phyloP scores from a whole-genome alignment of 2,329 filamentous ascomycete species.

The Gremmenia infestans region DNA sequence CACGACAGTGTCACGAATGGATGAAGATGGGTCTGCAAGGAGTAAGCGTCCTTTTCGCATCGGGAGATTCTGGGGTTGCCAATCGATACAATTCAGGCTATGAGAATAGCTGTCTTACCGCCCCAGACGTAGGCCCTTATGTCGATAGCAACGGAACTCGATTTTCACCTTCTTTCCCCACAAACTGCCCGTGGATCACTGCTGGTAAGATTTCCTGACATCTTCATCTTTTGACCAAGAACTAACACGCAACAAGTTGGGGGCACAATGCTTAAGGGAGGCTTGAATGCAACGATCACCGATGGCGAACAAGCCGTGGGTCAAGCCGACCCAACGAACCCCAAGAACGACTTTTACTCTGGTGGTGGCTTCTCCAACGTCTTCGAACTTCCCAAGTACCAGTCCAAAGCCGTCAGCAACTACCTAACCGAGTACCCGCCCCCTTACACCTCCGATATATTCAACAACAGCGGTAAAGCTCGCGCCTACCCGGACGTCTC shows the following conservation, averaged over 20 bases:
- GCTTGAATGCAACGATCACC: conserved; percentile 37
- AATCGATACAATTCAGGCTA: conserved; percentile 12
- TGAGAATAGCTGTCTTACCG: conserved; percentile 12
- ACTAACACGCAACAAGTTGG: conserved; percentile 1
- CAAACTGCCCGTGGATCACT: conserved; percentile 62
- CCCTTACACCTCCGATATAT: conserved; percentile 13
- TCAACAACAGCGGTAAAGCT: conserved; percentile 19
- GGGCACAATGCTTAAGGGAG: too few relatives aligned
- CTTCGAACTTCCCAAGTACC: conserved; percentile 27
- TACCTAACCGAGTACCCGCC: conserved; percentile 20
- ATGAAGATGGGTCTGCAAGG: conserved; percentile 59
- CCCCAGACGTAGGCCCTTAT: conserved; percentile 9
- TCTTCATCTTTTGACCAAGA: not conserved
- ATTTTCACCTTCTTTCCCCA: conserved; percentile 51
- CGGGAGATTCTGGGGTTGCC: conserved; percentile 46
- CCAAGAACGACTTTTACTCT: conserved; percentile 32
- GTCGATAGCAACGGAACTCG: conserved; percentile 14
- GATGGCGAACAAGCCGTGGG: conserved; percentile 34
- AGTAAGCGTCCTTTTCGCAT: conserved; percentile 54
- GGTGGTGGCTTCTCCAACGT: conserved; percentile 45
- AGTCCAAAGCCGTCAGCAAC: conserved; percentile 16
- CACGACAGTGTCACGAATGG: conserved; percentile 55
- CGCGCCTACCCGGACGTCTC: conserved; percentile 27
- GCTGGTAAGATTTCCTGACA: conserved; percentile 43
- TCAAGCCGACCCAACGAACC: conserved; percentile 34